Evolutionary conservation across 257 asterid species (phyloP).

Genomic region (Leonotis leonurus): DNA sequence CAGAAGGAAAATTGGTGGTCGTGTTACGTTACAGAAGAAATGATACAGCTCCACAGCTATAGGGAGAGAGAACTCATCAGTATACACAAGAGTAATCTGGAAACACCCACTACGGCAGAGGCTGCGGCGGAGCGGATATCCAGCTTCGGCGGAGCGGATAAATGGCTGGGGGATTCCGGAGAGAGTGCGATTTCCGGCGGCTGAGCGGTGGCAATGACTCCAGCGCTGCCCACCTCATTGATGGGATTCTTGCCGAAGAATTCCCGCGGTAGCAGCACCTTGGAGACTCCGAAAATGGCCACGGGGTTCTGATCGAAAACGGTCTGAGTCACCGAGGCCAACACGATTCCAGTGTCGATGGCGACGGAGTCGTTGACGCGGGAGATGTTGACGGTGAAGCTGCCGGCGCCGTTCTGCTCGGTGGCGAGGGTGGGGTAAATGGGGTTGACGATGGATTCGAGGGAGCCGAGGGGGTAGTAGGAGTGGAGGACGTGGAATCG

Average conservation of each 20-base stretch:
- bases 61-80: constrained; percentile 31
- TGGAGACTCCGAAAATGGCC: constrained; percentile 75
- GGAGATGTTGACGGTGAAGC: constrained; percentile 65
- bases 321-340: constrained; percentile 75
- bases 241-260: constrained; percentile 57
- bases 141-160: constrained; percentile 51
- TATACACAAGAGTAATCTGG: constrained; percentile 34
- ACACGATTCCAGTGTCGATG: constrained; percentile 65
- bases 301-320: constrained; percentile 90
- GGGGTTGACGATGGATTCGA: constrained; percentile 76
- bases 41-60: constrained; percentile 23
- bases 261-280: constrained; percentile 65
- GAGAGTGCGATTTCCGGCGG: constrained; percentile 49
- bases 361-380: constrained; percentile 67
- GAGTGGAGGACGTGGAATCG: constrained; percentile 78
- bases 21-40: constrained; percentile 28
- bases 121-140: constrained; percentile 36
- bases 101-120: background rate
- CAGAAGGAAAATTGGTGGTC: constrained; percentile 27
- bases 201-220: constrained; percentile 32
- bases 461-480: constrained; percentile 71
- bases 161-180: constrained; percentile 48
- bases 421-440: constrained; percentile 85
- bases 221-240: constrained; percentile 35
- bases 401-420: constrained; percentile 70